phyloP scores from a whole-genome alignment of 208 protist genomes.

The Angomonas desouzai region DNA sequence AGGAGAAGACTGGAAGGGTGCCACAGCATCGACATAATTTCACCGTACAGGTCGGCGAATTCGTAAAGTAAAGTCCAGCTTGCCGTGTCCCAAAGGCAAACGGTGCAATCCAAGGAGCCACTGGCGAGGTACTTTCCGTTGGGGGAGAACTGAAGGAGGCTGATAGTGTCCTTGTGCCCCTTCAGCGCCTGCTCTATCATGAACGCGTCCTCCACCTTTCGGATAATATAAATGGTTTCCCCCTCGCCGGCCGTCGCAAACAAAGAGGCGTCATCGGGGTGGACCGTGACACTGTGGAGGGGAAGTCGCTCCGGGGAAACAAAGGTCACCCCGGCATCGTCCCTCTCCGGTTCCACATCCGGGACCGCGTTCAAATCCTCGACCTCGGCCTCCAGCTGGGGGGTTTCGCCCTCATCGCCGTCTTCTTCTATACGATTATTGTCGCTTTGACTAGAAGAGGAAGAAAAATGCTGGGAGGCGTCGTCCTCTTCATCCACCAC shows the following conservation, averaged over 20 bases:
- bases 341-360: constrained; percentile 70
- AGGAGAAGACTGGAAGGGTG: constrained; percentile 91
- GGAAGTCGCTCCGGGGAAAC: constrained; percentile 40
- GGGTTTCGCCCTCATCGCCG: constrained; percentile 16
- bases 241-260: constrained; percentile 70
- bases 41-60: constrained; percentile 82
- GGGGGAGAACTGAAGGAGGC: constrained; percentile 74
- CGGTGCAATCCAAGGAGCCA: constrained; percentile 62
- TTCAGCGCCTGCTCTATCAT: constrained; percentile 26
- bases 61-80: constrained; percentile 74
- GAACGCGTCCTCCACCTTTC: neutral
- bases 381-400: constrained; percentile 30
- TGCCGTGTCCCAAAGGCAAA: constrained; percentile 69
- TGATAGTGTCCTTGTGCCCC: constrained; percentile 81
- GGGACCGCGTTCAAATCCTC: constrained; percentile 77
- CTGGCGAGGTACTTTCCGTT: constrained; percentile 75
- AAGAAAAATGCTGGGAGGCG: constrained; percentile 1
- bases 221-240: constrained; percentile 72
- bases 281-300: constrained; percentile 51
- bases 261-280: constrained; percentile 35
- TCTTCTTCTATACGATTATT: constrained; percentile 16
- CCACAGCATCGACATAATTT: constrained; percentile 88
- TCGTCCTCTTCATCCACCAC: constrained; percentile 42
- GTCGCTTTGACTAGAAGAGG: constrained; percentile 6
- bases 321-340: constrained; percentile 72